These are phyloP conservation scores for Leptosphaerulina australis DNA, from an alignment of 2,329 filamentous ascomycete genomes.

Conservation along the genomic window DNA sequence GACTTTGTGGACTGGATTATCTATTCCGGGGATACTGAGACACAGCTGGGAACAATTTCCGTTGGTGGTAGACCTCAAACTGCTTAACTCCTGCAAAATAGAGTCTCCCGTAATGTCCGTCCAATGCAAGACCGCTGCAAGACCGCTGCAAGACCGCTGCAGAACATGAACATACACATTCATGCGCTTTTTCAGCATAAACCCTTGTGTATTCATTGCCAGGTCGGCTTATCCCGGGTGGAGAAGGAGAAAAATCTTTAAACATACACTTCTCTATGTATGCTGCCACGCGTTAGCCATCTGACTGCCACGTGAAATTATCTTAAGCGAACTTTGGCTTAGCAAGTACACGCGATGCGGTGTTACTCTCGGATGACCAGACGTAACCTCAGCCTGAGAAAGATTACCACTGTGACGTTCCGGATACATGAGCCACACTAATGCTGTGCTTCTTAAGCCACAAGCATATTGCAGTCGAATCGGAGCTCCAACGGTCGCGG, in stretches of 20 bases:
- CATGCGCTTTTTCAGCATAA: too few species aligned
- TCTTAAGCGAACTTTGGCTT: not conserved
- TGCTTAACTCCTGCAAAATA: not conserved
- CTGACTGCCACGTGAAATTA: constrained; percentile 1
- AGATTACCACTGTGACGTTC: constrained; percentile 6
- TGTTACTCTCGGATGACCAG: constrained; percentile 4
- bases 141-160: not conserved
- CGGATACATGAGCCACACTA: not conserved
- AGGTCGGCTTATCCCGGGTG: not conserved
- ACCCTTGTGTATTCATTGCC: not conserved
- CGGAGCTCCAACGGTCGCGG: not conserved
- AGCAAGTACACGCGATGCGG: constrained; percentile 4
- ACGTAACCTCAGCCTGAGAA: constrained; percentile 9
- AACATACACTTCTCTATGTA: not conserved
- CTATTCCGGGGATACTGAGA: not conserved
- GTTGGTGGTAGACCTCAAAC: not conserved
- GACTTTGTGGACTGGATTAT: not conserved
- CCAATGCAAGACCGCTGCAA: not conserved
- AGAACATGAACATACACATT: too few species aligned
- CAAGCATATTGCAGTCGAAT: not conserved
- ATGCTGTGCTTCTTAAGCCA: not conserved
- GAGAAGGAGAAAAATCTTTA: not conserved
- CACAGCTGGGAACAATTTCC: not conserved
- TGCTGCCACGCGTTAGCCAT: constrained; percentile 1
- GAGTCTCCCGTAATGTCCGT: not conserved